Percentiles rank a stretch among this genome's conserved stretches.
These are phyloP conservation scores for Phytophthora podocarpi DNA, from an alignment of 352 stramenopile genomes.

Conservation along the genomic window DNA sequence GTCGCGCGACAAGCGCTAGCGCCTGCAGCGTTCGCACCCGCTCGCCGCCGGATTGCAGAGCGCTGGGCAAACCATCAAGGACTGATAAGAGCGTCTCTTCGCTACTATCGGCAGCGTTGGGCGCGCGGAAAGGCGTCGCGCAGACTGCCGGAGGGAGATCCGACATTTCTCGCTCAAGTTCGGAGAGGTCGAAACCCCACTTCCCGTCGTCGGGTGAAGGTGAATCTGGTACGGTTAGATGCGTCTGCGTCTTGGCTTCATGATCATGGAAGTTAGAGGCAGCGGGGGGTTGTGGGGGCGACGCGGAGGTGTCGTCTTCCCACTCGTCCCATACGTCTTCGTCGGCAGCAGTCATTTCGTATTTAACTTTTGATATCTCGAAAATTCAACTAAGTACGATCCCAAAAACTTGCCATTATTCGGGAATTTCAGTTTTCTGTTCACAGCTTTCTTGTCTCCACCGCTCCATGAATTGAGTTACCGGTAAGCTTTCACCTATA, in stretches of 20 bases:
- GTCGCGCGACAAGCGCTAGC: conserved; percentile 45
- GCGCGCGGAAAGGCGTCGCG: conserved; percentile 1
- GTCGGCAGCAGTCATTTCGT: conserved; percentile 14
- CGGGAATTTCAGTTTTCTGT: too few relatives aligned
- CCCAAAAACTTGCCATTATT: too few relatives aligned
- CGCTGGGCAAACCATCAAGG: conserved; percentile 1
- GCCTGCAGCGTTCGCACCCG: conserved; percentile 35
- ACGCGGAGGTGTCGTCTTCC: conserved; percentile 34
- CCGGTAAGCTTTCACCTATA: too few relatives aligned
- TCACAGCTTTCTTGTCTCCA: too few relatives aligned
- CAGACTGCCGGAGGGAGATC: conserved; percentile 24
- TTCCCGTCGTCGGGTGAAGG: conserved; percentile 8
- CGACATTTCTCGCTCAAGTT: conserved; percentile 46
- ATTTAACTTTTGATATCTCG: too few relatives aligned
- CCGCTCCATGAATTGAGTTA: too few relatives aligned
- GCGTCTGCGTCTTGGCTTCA: conserved; percentile 14
- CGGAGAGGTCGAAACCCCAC: conserved; percentile 44
- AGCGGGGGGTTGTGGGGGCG: not conserved
- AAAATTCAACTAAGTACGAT: too few relatives aligned
- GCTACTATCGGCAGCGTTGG: not conserved
- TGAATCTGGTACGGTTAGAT: not conserved
- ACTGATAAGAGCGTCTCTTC: conserved; percentile 20
- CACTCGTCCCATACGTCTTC: conserved; percentile 56
- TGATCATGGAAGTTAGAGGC: not conserved
- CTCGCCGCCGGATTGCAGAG: conserved; percentile 3